Evolutionary conservation across 495 filamentous ascomycete genomes (phyloP).

Genomic region (Aspergillus hancockii): DNA sequence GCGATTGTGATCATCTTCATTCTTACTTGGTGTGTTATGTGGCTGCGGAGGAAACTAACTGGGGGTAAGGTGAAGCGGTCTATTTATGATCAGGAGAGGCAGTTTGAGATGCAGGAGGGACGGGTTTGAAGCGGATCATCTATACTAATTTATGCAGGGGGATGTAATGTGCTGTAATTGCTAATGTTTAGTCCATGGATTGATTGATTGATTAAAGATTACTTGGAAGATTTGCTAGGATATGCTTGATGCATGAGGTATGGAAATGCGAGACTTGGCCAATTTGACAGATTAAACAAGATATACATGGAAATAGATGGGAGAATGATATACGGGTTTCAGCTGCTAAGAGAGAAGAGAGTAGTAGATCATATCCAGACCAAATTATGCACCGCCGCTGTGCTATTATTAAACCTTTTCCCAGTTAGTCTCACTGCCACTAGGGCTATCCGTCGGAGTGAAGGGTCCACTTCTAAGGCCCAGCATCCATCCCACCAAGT

Average conservation of each 20-base stretch:
- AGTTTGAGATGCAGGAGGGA: conserved; percentile 15
- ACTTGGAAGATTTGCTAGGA: neutral
- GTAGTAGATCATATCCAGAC: conserved; percentile 3
- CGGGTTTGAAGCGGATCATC: conserved; percentile 4
- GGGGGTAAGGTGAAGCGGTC: conserved; percentile 31
- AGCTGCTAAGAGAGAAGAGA: neutral
- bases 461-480: conserved; percentile 56
- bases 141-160: neutral
- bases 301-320: neutral
- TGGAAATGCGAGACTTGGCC: neutral
- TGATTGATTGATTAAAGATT: neutral
- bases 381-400: conserved; percentile 1
- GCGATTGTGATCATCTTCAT: conserved; percentile 66
- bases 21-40: conserved; percentile 53
- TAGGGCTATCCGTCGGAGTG: conserved; percentile 22
- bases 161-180: neutral
- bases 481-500: conserved; percentile 87
- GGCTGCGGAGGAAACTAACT: conserved; percentile 49
- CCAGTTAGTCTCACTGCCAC: conserved; percentile 43
- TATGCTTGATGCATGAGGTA: neutral
- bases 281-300: neutral
- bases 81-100: conserved; percentile 17
- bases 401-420: conserved; percentile 31
- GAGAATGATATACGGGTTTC: neutral
- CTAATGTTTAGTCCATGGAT: neutral